A percentile compares a stretch with the other conserved stretches of the same genome.
phyloP scores from a whole-genome alignment of 208 protist species.

The Acanthamoeba triangularis region DNA sequence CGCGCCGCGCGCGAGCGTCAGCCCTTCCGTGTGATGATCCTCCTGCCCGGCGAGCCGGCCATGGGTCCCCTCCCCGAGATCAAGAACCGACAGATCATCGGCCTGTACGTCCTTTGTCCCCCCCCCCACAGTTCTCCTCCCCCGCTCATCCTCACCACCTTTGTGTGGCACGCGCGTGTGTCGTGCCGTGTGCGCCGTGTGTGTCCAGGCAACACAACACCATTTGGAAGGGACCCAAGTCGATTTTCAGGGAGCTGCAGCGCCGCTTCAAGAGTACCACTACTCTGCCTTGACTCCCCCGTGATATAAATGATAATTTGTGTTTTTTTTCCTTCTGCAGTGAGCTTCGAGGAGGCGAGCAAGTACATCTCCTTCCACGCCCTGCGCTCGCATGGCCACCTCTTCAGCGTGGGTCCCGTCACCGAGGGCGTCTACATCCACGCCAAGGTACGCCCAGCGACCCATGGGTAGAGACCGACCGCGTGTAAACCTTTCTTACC shows the following conservation, averaged over 20 bases:
- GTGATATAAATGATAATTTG: background rate
- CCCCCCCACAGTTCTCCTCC: background rate
- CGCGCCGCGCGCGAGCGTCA: background rate
- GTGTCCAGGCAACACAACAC: slow-evolving; percentile 60
- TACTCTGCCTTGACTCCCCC: no score
- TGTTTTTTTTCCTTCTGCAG: background rate
- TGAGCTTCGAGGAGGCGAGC: slow-evolving; percentile 45
- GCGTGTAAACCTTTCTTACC: background rate
- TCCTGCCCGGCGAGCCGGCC: slow-evolving; percentile 80
- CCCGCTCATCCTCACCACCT: background rate
- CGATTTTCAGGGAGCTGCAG: slow-evolving; percentile 43
- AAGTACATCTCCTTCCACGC: slow-evolving; percentile 84
- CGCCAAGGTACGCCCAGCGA: slow-evolving; percentile 56
- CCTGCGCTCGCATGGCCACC: slow-evolving; percentile 75
- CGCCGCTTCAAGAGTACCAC: slow-evolving; percentile 60
- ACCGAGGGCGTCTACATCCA: slow-evolving; percentile 87
- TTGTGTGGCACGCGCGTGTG: background rate
- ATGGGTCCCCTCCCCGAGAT: background rate
- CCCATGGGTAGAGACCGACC: background rate
- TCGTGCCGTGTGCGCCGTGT: no score
- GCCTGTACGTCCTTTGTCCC: slow-evolving; percentile 12
- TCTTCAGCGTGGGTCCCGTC: slow-evolving; percentile 66
- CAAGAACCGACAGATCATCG: slow-evolving; percentile 71
- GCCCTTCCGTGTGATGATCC: slow-evolving; percentile 81
- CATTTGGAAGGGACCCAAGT: slow-evolving; percentile 46